phyloP scores from a whole-genome alignment of 2,329 filamentous ascomycete genomes.

The Emergomyces africanus region DNA sequence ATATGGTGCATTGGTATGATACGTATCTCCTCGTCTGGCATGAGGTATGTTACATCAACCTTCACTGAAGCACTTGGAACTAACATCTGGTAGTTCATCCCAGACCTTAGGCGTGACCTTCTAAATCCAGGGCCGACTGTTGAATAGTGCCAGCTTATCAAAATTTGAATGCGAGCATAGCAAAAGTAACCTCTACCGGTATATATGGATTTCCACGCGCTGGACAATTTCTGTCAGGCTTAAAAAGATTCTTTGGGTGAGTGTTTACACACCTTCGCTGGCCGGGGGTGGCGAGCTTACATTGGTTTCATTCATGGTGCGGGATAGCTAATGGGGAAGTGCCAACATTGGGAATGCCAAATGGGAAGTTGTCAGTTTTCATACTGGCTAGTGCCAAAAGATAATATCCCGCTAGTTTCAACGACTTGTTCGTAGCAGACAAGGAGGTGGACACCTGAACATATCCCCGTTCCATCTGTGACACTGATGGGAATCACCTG shows the following conservation, averaged over 20 bases:
- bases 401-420: too few relatives aligned
- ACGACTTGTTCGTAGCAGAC: too few relatives aligned
- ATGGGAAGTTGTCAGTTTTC: too few relatives aligned
- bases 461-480: too few relatives aligned
- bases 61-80: background rate
- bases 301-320: too few relatives aligned
- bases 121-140: background rate
- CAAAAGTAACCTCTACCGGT: background rate
- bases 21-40: background rate
- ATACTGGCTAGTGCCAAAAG: too few relatives aligned
- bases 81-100: background rate
- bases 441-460: too few relatives aligned
- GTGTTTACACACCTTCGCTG: background rate
- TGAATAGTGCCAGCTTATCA: background rate
- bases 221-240: too few relatives aligned
- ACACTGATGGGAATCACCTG: too few relatives aligned
- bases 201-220: background rate
- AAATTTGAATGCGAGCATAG: background rate
- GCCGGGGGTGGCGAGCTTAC: too few relatives aligned
- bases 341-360: too few relatives aligned
- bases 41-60: background rate
- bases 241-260: background rate
- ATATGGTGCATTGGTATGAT: background rate
- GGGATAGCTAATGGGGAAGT: too few relatives aligned
- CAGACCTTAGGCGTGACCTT: background rate